These are phyloP conservation scores for Paraphaeosphaeria minitans DNA, from an alignment of 2,329 filamentous ascomycete species.

Conservation along the genomic window DNA sequence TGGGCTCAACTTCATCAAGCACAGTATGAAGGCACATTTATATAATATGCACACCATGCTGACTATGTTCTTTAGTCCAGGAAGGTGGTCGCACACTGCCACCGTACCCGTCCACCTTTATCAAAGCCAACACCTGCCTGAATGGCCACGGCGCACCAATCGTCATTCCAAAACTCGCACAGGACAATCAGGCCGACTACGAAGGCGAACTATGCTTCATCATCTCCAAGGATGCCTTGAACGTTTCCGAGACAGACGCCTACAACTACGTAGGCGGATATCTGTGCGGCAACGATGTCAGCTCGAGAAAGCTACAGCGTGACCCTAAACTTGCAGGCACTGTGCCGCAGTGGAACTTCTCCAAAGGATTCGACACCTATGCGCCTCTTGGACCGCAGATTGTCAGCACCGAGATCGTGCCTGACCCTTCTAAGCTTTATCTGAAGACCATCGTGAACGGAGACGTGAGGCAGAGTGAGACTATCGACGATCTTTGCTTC, in stretches of 20 bases:
- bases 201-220: constrained; percentile 52
- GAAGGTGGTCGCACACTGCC: constrained; percentile 59
- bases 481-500: constrained; percentile 56
- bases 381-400: constrained; percentile 60
- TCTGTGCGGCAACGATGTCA: constrained; percentile 61
- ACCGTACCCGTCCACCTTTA: constrained; percentile 57
- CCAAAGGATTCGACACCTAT: constrained; percentile 63
- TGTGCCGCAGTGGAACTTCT: constrained; percentile 63
- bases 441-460: constrained; percentile 57
- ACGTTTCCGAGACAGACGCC: constrained; percentile 54
- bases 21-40: constrained; percentile 46
- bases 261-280: constrained; percentile 60
- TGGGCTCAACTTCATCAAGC: constrained; percentile 65
- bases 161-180: constrained; percentile 55
- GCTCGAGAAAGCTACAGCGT: constrained; percentile 58
- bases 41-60: not conserved
- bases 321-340: constrained; percentile 56
- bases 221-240: constrained; percentile 58
- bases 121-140: constrained; percentile 53
- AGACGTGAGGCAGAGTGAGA: constrained; percentile 54
- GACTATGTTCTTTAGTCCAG: constrained; percentile 48
- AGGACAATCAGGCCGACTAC: constrained; percentile 55
- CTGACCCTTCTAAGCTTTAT: constrained; percentile 50
- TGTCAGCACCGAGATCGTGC: constrained; percentile 50
- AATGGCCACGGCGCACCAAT: constrained; percentile 51